Conservation (phyloP, 1,284 basidiomycete genomes). For the Cystobasidium pallidum region DNA sequence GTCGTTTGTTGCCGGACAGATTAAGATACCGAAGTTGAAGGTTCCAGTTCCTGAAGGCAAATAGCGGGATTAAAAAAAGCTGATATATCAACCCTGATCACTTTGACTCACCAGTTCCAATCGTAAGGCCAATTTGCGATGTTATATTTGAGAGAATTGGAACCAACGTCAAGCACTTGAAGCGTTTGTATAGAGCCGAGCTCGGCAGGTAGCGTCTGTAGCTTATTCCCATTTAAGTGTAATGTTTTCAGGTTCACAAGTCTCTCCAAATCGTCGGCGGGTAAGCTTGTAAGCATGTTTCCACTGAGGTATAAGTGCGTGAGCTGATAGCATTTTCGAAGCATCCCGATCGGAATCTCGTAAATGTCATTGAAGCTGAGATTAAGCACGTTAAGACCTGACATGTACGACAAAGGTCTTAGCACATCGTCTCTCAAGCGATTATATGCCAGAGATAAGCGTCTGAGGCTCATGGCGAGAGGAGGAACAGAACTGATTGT, state of each 20-base stretch:
- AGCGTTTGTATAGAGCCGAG: constrained; percentile 80
- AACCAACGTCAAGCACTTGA: constrained; percentile 87
- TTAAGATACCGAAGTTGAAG: constrained; percentile 87
- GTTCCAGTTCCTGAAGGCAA: constrained; percentile 83
- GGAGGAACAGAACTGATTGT: constrained; percentile 59
- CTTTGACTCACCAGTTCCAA: constrained; percentile 84
- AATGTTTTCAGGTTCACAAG: constrained; percentile 71
- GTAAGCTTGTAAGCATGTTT: constrained; percentile 86
- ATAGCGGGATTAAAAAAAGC: constrained; percentile 29
- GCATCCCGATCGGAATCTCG: constrained; percentile 78
- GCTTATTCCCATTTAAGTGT: constrained; percentile 90
- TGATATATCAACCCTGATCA: neutral
- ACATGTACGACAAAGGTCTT: constrained; percentile 72
- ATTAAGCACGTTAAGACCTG: constrained; percentile 80
- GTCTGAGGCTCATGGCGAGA: constrained; percentile 71
- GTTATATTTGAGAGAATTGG: constrained; percentile 94
- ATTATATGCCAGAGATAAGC: constrained; percentile 89
- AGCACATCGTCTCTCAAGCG: constrained; percentile 80
- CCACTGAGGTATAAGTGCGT: constrained; percentile 91
- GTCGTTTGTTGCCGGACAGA: constrained; percentile 80
- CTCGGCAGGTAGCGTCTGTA: constrained; percentile 90
- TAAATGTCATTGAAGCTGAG: constrained; percentile 95
- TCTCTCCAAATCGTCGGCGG: constrained; percentile 79
- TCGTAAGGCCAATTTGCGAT: constrained; percentile 99
- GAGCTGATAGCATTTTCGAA: constrained; percentile 69